A percentile compares a stretch with the other conserved stretches of the same genome.
phyloP scores from a whole-genome alignment of 2,329 filamentous ascomycete species.

The Xylaria hypoxylon region DNA sequence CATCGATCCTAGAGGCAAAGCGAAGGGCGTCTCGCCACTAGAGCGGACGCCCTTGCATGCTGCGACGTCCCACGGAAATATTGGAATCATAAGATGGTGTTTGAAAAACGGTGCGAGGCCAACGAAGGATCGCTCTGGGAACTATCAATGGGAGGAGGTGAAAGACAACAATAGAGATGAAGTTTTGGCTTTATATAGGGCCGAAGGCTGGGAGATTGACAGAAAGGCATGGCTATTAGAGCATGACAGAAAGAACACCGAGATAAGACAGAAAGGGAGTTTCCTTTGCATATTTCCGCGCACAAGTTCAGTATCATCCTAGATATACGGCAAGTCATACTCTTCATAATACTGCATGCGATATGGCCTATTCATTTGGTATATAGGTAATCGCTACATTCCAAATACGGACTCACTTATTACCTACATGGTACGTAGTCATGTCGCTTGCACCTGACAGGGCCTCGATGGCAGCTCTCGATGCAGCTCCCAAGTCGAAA shows the following conservation, averaged over 20 bases:
- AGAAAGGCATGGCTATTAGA: slow-evolving; percentile 10
- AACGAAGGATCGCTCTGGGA: slow-evolving; percentile 13
- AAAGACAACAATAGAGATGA: slow-evolving; percentile 1
- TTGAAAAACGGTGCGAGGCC: slow-evolving; percentile 16
- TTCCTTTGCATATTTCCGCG: neutral
- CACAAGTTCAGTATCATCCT: neutral
- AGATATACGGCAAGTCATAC: neutral
- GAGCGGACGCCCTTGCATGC: slow-evolving; percentile 14
- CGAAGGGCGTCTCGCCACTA: slow-evolving; percentile 18
- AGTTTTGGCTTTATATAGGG: slow-evolving; percentile 8
- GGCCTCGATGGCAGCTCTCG: neutral
- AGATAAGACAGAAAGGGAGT: neutral
- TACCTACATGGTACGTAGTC: no score
- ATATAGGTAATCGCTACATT: no score
- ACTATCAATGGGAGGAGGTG: slow-evolving; percentile 20
- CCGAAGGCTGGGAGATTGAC: slow-evolving; percentile 19
- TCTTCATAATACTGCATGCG: neutral
- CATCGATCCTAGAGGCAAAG: slow-evolving; percentile 19
- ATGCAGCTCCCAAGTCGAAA: neutral
- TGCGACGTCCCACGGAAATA: slow-evolving; percentile 19
- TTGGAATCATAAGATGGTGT: slow-evolving; percentile 9
- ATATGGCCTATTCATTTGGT: no score
- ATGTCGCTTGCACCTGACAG: neutral
- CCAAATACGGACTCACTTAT: no score
- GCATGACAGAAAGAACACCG: neutral